phyloP scores from a whole-genome alignment of 2,329 filamentous ascomycete genomes.

The Verticillium nubilum region DNA sequence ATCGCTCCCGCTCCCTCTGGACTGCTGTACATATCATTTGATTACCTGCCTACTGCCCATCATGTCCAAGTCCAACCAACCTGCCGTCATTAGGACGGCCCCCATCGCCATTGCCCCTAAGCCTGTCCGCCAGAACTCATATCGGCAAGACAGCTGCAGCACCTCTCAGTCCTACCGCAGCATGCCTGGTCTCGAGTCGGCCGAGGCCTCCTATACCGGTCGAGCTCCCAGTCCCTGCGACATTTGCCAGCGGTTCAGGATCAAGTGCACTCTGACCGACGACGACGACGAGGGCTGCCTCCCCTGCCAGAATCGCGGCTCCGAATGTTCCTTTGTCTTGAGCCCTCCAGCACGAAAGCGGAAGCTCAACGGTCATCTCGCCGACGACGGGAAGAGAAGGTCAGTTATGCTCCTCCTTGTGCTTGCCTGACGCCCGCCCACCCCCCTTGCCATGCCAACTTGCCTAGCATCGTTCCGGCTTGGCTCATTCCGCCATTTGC shows the following conservation, averaged over 20 bases:
- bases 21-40: constrained; percentile 18
- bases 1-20: constrained; percentile 19
- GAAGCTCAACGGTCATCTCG: constrained; percentile 62
- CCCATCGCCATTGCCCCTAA: constrained; percentile 63
- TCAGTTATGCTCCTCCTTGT: constrained; percentile 35
- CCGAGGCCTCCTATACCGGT: constrained; percentile 37
- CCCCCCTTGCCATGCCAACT: neutral
- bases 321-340: constrained; percentile 73
- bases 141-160: constrained; percentile 41
- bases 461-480: neutral
- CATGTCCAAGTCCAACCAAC: constrained; percentile 44
- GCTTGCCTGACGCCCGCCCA: neutral
- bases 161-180: constrained; percentile 42
- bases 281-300: constrained; percentile 69
- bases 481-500: neutral
- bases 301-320: constrained; percentile 70
- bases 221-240: constrained; percentile 57
- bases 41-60: constrained; percentile 21
- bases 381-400: constrained; percentile 66
- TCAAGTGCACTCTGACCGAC: constrained; percentile 68
- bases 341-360: constrained; percentile 76
- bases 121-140: constrained; percentile 37
- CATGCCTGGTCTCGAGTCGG: constrained; percentile 46
- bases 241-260: constrained; percentile 67
- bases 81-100: constrained; percentile 52